phyloP scores from a whole-genome alignment of 331 rosid genomes.

The Spiraea crenata region DNA sequence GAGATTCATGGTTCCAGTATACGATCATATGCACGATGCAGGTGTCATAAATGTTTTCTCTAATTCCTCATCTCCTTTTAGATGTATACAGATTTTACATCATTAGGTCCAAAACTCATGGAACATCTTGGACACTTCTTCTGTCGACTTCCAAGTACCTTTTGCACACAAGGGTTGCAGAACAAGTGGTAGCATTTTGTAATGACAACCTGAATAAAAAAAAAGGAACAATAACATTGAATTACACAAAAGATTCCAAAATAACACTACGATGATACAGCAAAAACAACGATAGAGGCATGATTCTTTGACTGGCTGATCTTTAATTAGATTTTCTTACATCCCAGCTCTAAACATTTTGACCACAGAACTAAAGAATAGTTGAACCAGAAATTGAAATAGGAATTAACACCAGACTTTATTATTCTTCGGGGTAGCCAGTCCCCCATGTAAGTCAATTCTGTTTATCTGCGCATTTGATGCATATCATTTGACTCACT shows the following conservation, averaged over 20 bases:
- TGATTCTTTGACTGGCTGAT: neutral
- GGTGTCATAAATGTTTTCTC: conserved; percentile 2
- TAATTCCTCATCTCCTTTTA: conserved; percentile 33
- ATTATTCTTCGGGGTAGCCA: no score
- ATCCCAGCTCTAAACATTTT: no score
- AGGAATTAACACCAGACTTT: no score
- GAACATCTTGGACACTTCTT: conserved; percentile 91
- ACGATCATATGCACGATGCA: conserved; percentile 22
- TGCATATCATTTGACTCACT: no score
- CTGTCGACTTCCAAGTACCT: conserved; percentile 68
- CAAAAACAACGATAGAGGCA: neutral
- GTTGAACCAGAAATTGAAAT: no score
- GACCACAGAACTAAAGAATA: no score
- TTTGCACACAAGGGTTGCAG: conserved; percentile 84
- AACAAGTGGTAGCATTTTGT: conserved; percentile 98
- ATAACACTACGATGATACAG: neutral
- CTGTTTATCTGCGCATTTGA: no score
- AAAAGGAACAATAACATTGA: neutral
- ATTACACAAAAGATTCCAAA: neutral
- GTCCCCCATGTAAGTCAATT: no score
- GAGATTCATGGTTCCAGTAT: conserved; percentile 25
- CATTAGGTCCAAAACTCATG: conserved; percentile 83
- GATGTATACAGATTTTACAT: conserved; percentile 86
- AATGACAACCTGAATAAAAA: conserved; percentile 76
- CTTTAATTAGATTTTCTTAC: no score